Base-by-base conservation (phyloP, 2,329 filamentous ascomycete species). In the Furcasterigmium furcatum region DNA sequence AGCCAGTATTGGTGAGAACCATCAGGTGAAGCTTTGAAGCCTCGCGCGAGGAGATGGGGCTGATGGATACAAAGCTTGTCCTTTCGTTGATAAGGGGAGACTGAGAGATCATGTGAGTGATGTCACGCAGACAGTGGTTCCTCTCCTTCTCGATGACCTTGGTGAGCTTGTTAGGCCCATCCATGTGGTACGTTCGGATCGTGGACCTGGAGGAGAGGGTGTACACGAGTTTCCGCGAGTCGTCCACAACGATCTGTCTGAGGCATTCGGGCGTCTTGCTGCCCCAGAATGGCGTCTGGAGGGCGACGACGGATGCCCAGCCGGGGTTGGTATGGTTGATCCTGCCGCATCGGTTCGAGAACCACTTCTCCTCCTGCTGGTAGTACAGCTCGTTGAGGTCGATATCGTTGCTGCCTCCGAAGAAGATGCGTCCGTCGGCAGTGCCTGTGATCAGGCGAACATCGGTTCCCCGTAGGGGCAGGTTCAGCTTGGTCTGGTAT, bases 341-440 rank as follows among this genome's bases (percentile, higher is more conserved):
- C 67, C 91, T 96, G 49, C 86, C 84, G 62, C 89, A 95, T 53
- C 87, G 82, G 64, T 84, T 91, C 44, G 88, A 86, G 62, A 99
- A 99, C 94, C 94, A 99, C 56, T 88, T 87, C 67, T 99, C 94
- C 64, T 97, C 91, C 59, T 96, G 91, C 66, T 97, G 92, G 63
- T 99, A 99, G 55, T 87, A 91, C 44, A 99, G 79, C 67, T 99
- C 94, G 63, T 94, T 89, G 40, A 99, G 82, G 57, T 97, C 91
- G 52, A 90, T 90, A 53, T 92, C 88, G 42, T 76, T 79, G 42
- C 78, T 79, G 30, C 91, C 89, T 35, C 87, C 85, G 59, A 96
- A 96, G 73, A 99, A 99, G 53, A 99, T 94, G 50, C 94, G 87
- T 9, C 95, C 95, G 19, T 82, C 87, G 18, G 85, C 83, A 3